Base-by-base conservation (phyloP, 177 flowering plant species). In the Tripterygium wilfordii region DNA sequence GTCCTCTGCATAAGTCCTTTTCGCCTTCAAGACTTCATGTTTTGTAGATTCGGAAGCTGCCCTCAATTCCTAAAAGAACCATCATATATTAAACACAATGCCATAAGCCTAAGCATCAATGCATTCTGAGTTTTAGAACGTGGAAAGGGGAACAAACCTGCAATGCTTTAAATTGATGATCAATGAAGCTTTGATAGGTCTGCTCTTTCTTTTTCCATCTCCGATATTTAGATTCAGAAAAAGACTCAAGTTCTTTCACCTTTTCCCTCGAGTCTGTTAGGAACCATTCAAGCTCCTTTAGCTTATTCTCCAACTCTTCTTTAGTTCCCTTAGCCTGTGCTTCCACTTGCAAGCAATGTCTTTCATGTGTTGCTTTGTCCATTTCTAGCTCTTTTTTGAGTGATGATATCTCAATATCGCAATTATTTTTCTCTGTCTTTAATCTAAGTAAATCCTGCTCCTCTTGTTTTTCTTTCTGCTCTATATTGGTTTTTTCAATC, bases 401-500 rank as follows among this genome's bases (percentile, higher is more conserved):
- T 16, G 51, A 52, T 26, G 60, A 63, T 50, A 84, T 70, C 58
- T 76, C 75, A 39, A 21, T 56, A 53, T 74, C 82, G 60, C 52
- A 51, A n/a, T 38, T 49, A 38, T 69, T 70, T 51, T 74, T 86
- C 60, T 86, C 94, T 45, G 82, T 72, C 60, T 51, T 67, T 53
- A 86, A 43, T 48, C 61, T 67, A 40, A 65, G 52, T 41, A 75
- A 49, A 57, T 84, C 83, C 48, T 67, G 67, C 50, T 86, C 88
- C 55, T 75, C 89, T 44, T 61, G 65, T 70, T 76, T 79, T 64
- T 67, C 79, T 54, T 53, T 68, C 75, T 82, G 85, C 58, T 79
- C 89, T 16, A 82, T 21, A 65, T 73, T 72, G 19, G 49, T 39
- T 65, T 80, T 89, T 68, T 92, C 97, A 48, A 35, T 61, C 99